Evolutionary conservation across 2,329 filamentous ascomycete species (phyloP).

Genomic region (Fusarium cyanostomum): DNA sequence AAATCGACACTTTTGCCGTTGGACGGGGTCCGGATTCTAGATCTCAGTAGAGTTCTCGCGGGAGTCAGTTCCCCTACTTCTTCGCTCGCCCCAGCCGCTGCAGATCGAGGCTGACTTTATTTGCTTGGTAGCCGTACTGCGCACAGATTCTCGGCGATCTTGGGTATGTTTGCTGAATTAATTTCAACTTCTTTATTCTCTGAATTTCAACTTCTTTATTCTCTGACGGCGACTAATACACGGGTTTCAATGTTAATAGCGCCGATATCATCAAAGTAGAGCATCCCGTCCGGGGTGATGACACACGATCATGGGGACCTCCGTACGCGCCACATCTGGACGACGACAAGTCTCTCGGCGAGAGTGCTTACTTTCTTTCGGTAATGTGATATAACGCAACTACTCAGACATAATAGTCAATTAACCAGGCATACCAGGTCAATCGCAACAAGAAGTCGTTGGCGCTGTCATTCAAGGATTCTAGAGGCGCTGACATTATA

Average conservation of each 20-base stretch:
- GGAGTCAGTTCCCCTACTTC: slow-evolving; percentile 68
- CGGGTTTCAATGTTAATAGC: slow-evolving; percentile 61
- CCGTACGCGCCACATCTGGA: slow-evolving; percentile 83
- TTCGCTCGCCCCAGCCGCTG: neutral
- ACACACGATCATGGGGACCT: slow-evolving; percentile 94
- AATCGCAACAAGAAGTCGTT: slow-evolving; percentile 97
- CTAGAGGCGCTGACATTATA: slow-evolving; percentile 83
- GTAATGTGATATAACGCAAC: slow-evolving; percentile 54
- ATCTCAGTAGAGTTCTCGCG: slow-evolving; percentile 74
- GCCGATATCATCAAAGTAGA: slow-evolving; percentile 97
- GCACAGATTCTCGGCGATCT: slow-evolving; percentile 96
- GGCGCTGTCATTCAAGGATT: slow-evolving; percentile 86
- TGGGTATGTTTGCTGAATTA: slow-evolving; percentile 65
- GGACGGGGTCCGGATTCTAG: no score
- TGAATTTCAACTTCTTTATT: neutral
- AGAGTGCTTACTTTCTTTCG: slow-evolving; percentile 91
- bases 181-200: neutral
- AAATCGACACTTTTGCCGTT: no score
- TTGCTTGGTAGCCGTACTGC: slow-evolving; percentile 78
- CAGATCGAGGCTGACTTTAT: neutral
- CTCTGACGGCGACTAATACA: neutral
- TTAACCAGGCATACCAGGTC: slow-evolving; percentile 62
- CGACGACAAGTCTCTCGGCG: slow-evolving; percentile 74
- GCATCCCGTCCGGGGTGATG: slow-evolving; percentile 87
- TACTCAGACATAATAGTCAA: no score